Conservation (phyloP, 495 filamentous ascomycete species). For the Amphirosellinia nigrospora region DNA sequence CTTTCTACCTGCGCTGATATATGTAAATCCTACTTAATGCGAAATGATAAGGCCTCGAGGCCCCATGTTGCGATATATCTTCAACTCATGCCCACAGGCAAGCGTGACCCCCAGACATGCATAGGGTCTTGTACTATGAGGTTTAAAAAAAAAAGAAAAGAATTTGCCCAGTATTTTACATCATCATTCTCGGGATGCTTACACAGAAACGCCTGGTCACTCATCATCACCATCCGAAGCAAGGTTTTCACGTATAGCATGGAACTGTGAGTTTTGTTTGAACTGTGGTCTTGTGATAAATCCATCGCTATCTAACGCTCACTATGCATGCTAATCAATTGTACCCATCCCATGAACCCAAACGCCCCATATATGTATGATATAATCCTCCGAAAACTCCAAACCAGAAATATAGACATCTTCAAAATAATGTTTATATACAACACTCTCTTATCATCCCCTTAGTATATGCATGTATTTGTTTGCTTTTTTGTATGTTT, state of each 20-base stretch:
- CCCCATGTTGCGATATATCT: background rate
- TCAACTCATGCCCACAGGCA: background rate
- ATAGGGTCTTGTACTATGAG: too few relatives aligned
- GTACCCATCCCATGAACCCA: background rate
- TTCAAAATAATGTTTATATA: background rate
- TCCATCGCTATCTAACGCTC: constrained; percentile 20
- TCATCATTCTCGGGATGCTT: background rate
- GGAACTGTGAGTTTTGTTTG: constrained; percentile 9
- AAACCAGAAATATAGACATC: constrained; percentile 6
- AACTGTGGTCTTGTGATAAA: constrained; percentile 25
- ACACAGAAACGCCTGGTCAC: background rate
- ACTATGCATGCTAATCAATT: background rate
- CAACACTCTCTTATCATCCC: background rate
- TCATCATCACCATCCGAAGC: background rate
- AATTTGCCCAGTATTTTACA: too few relatives aligned
- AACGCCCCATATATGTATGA: background rate
- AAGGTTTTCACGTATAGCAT: background rate
- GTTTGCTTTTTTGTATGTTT: constrained; percentile 3
- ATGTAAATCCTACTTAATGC: background rate
- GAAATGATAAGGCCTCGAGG: background rate
- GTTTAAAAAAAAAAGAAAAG: too few relatives aligned
- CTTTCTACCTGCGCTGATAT: background rate
- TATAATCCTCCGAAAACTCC: background rate
- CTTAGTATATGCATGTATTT: background rate
- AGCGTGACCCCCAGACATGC: background rate